These are phyloP conservation scores for Botrytis fragariae DNA, from an alignment of 2,329 filamentous ascomycete species.

Conservation along the genomic window DNA sequence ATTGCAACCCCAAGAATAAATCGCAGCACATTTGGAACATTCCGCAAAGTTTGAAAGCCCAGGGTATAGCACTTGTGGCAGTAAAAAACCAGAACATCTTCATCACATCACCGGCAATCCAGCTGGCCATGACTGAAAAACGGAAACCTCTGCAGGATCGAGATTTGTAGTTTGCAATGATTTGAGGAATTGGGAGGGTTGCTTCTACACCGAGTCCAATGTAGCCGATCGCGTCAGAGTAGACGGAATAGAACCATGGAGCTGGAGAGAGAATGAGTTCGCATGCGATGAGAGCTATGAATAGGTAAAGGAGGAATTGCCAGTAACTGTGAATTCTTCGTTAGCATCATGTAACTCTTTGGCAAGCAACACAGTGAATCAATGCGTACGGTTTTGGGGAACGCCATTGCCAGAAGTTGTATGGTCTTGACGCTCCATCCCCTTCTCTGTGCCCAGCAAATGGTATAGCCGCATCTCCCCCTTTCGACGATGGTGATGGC, in stretches of 20 bases:
- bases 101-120: slow-evolving; percentile 78
- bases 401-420: slow-evolving; percentile 81
- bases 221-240: slow-evolving; percentile 68
- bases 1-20: slow-evolving; percentile 70
- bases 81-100: slow-evolving; percentile 88
- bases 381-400: slow-evolving; percentile 58
- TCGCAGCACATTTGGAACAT: slow-evolving; percentile 80
- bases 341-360: neutral
- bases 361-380: neutral
- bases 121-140: slow-evolving; percentile 71
- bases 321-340: slow-evolving; percentile 59
- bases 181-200: slow-evolving; percentile 77
- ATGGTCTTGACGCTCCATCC: slow-evolving; percentile 56
- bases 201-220: slow-evolving; percentile 77
- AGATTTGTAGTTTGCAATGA: slow-evolving; percentile 65
- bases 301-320: slow-evolving; percentile 70
- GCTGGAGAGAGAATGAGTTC: slow-evolving; percentile 66
- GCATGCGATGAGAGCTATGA: slow-evolving; percentile 56
- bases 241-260: slow-evolving; percentile 57
- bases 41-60: slow-evolving; percentile 79
- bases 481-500: slow-evolving; percentile 57
- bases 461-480: slow-evolving; percentile 58
- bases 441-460: slow-evolving; percentile 50
- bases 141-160: slow-evolving; percentile 76
- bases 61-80: slow-evolving; percentile 65